A percentile compares a stretch with the other conserved stretches of the same genome.
These are phyloP conservation scores for Nicotiana rustica DNA, from an alignment of 305 asterid species.

Conservation along the genomic window DNA sequence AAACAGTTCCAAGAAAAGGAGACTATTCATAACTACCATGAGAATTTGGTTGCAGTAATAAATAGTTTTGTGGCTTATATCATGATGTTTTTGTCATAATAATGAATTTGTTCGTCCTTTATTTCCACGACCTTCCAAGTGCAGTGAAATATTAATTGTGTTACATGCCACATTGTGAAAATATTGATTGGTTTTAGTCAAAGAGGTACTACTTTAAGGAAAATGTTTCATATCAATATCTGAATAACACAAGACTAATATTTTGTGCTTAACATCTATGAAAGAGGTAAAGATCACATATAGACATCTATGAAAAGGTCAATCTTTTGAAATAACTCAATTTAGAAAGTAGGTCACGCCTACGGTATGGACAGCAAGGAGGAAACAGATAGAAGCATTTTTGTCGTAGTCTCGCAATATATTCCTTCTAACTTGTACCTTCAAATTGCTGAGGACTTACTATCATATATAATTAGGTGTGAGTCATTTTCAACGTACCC, in stretches of 20 bases:
- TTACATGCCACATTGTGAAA: background rate
- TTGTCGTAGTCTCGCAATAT: background rate
- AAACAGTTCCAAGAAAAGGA: background rate
- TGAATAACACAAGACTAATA: background rate
- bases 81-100: background rate
- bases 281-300: background rate
- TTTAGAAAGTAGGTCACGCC: background rate
- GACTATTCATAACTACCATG: background rate
- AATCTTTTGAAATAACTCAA: conserved; percentile 1
- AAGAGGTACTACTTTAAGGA: background rate
- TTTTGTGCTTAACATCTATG: background rate
- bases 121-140: background rate
- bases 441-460: conserved; percentile 27
- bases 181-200: background rate
- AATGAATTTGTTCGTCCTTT: conserved; percentile 1
- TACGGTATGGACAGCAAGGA: background rate
- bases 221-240: background rate
- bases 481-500: conserved; percentile 96
- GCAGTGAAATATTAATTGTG: background rate
- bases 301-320: background rate
- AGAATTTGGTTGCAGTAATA: conserved; percentile 8
- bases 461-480: conserved; percentile 65
- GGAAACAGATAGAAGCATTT: background rate
- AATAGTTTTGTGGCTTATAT: background rate
- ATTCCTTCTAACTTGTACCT: background rate